phyloP scores from a whole-genome alignment of 2,329 filamentous ascomycete genomes.

The Neofusicoccum kwambonambiense region DNA sequence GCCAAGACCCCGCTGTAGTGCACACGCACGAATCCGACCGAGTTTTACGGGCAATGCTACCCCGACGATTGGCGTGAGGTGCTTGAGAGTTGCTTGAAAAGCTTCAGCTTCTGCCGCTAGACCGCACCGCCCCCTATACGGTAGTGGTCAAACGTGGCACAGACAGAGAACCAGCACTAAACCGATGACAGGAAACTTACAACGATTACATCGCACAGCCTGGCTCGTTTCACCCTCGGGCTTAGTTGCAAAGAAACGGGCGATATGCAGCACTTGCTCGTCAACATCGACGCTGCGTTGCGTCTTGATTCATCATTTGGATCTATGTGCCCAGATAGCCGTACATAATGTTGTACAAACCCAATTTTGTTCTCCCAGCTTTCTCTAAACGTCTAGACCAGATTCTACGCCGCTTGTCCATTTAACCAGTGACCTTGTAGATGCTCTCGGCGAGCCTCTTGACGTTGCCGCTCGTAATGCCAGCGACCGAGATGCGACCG shows the following conservation, averaged over 20 bases:
- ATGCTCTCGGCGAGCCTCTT: conserved; percentile 79
- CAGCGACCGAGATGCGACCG: conserved; percentile 80
- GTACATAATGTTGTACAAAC: conserved; percentile 16
- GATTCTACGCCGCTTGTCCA: not conserved
- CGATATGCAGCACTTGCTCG: not conserved
- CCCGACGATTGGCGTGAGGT: too few relatives aligned
- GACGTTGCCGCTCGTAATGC: conserved; percentile 78
- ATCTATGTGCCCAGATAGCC: conserved; percentile 7
- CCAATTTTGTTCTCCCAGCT: not conserved
- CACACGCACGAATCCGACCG: not conserved
- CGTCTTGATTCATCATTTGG: not conserved
- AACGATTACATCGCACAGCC: too few relatives aligned
- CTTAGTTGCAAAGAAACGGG: too few relatives aligned
- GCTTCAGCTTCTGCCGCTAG: too few relatives aligned
- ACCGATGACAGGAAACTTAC: too few relatives aligned
- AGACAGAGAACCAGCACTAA: too few relatives aligned
- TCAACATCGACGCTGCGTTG: not conserved
- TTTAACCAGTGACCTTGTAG: conserved; percentile 72
- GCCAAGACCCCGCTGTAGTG: not conserved
- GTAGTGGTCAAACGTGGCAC: too few relatives aligned
- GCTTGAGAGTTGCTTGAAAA: too few relatives aligned
- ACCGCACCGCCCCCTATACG: too few relatives aligned
- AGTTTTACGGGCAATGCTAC: too few relatives aligned
- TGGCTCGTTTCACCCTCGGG: too few relatives aligned
- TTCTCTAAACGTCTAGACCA: not conserved